Percentiles rank a stretch among this genome's conserved stretches.
These are phyloP conservation scores for Oidiodendron maius DNA, from an alignment of 495 filamentous ascomycete genomes.

Conservation along the genomic window DNA sequence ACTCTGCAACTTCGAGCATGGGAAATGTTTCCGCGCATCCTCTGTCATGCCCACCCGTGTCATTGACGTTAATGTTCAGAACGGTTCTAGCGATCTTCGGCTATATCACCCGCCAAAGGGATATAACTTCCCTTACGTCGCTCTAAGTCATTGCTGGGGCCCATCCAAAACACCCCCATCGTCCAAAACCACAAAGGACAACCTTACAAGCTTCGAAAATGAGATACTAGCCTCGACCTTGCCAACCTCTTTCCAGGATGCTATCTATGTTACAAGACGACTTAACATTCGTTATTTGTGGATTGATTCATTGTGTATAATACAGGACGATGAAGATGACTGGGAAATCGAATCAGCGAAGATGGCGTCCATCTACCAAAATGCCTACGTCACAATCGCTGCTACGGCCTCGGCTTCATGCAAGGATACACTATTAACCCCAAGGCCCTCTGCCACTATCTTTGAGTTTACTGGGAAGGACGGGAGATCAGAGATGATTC, in stretches of 20 bases:
- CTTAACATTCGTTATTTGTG: conserved; percentile 26
- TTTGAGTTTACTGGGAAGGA: neutral
- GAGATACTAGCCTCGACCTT: conserved; percentile 5
- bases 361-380: conserved; percentile 13
- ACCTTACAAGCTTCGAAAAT: neutral
- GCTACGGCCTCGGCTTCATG: conserved; percentile 1
- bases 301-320: conserved; percentile 29
- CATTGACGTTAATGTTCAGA: neutral
- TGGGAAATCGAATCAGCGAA: conserved; percentile 11
- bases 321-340: conserved; percentile 13
- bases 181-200: conserved; percentile 1
- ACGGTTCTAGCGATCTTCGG: neutral
- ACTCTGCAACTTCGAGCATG: neutral
- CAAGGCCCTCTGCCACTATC: neutral
- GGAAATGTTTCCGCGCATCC: neutral
- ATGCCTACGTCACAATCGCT: conserved; percentile 14
- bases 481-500: neutral
- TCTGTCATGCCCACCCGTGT: neutral
- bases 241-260: conserved; percentile 23
- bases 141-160: conserved; percentile 18
- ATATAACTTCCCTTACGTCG: neutral
- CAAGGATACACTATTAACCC: neutral
- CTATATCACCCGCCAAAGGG: neutral
- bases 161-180: neutral
- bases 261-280: conserved; percentile 16